Evolutionary conservation across 805 yeast species (phyloP).

Genomic region (Yarrowia keelungensis): DNA sequence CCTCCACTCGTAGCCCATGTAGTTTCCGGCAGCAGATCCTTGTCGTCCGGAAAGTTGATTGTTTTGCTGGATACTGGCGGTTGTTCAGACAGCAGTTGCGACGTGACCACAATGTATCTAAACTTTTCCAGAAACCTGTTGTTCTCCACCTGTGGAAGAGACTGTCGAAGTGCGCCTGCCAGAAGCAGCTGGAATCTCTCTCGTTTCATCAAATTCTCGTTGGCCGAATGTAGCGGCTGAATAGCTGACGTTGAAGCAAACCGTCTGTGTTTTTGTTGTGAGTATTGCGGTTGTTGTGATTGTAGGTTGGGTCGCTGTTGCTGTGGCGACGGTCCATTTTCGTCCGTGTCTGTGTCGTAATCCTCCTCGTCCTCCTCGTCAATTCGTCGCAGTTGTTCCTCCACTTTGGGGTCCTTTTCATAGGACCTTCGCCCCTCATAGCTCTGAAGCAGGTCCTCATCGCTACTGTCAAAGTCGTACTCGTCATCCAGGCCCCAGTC

Average conservation of each 20-base stretch:
- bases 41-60: conserved; percentile 29
- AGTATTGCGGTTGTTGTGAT: conserved; percentile 2
- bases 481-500: conserved; percentile 50
- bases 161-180: conserved; percentile 45
- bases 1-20: conserved; percentile 51
- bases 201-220: conserved; percentile 36
- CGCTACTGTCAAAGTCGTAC: conserved; percentile 36
- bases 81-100: conserved; percentile 56
- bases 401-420: conserved; percentile 23
- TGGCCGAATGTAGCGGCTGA: conserved; percentile 40
- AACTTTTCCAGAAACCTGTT: conserved; percentile 58
- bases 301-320: neutral
- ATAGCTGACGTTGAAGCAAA: conserved; percentile 25
- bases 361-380: conserved; percentile 17
- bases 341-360: conserved; percentile 16
- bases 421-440: conserved; percentile 32
- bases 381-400: conserved; percentile 11
- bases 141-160: conserved; percentile 47
- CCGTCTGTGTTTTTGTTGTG: conserved; percentile 25
- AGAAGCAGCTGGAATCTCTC: conserved; percentile 45
- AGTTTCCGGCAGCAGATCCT: conserved; percentile 42
- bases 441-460: conserved; percentile 34
- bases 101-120: conserved; percentile 58
- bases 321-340: conserved; percentile 3
- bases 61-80: conserved; percentile 42